Evolutionary conservation across 148 eudicot genomes (phyloP).

Genomic region (Silene uniflora): DNA sequence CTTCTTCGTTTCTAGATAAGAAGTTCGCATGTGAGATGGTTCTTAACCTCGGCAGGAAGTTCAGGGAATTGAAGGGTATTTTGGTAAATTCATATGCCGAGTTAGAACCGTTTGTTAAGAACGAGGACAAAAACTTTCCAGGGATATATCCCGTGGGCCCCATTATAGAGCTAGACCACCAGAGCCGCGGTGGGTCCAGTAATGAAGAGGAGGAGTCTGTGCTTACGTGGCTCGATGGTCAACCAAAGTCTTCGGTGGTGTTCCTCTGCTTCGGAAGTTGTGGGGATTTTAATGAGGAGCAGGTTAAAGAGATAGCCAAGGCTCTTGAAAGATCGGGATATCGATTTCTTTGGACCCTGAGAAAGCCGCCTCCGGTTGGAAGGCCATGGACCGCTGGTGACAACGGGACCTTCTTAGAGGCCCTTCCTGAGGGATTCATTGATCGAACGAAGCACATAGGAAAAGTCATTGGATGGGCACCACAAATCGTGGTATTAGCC

Average conservation of each 20-base stretch:
- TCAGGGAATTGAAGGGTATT: slow-evolving; percentile 17
- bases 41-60: slow-evolving; percentile 22
- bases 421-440: slow-evolving; percentile 6
- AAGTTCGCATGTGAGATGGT: slow-evolving; percentile 10
- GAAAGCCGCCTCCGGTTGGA: neutral
- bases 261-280: slow-evolving; percentile 58
- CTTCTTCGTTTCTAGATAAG: slow-evolving; percentile 7
- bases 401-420: slow-evolving; percentile 7
- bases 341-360: slow-evolving; percentile 36
- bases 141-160: slow-evolving; percentile 45
- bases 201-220: slow-evolving; percentile 4
- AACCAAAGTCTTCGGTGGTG: slow-evolving; percentile 45
- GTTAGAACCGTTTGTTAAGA: slow-evolving; percentile 23
- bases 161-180: slow-evolving; percentile 22
- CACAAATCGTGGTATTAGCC: neutral
- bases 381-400: neutral
- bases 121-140: slow-evolving; percentile 12
- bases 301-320: slow-evolving; percentile 46
- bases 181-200: slow-evolving; percentile 1
- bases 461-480: slow-evolving; percentile 9
- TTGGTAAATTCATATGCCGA: slow-evolving; percentile 28
- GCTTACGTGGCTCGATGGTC: slow-evolving; percentile 45
- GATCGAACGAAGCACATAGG: neutral
- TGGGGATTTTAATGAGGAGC: slow-evolving; percentile 35
- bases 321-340: slow-evolving; percentile 40